Evolutionary conservation across 2,329 filamentous ascomycete genomes (phyloP).

Genomic region (Samsoniella hepiali): DNA sequence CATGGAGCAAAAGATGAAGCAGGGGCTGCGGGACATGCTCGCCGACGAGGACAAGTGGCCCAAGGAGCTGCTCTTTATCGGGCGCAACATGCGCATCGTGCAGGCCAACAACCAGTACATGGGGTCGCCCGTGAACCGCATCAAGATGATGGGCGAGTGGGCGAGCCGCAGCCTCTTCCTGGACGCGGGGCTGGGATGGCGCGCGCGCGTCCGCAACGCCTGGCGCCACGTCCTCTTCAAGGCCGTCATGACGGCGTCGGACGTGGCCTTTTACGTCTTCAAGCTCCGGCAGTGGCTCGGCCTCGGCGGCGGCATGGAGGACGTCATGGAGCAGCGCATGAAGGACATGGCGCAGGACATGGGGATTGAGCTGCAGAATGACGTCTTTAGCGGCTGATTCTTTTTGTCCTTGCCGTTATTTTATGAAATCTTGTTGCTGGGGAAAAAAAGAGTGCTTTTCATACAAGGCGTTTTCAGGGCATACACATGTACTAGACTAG

Average conservation of each 20-base stretch:
- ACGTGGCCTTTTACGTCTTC: constrained; percentile 79
- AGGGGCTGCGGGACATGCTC: constrained; percentile 65
- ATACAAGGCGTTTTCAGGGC: constrained; percentile 1
- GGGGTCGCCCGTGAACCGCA: constrained; percentile 82
- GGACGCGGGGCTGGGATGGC: constrained; percentile 60
- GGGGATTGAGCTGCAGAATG: constrained; percentile 85
- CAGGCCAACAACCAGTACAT: constrained; percentile 91
- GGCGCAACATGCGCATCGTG: constrained; percentile 86
- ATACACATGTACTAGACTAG: constrained; percentile 15
- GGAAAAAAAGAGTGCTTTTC: neutral
- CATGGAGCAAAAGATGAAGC: constrained; percentile 82
- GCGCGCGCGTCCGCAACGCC: constrained; percentile 64
- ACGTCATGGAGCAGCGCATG: constrained; percentile 88
- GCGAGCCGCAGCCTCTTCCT: constrained; percentile 80
- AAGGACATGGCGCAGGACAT: constrained; percentile 83
- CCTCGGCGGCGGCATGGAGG: constrained; percentile 82
- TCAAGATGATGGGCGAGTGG: constrained; percentile 94
- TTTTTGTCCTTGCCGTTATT: neutral
- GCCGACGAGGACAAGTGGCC: constrained; percentile 86
- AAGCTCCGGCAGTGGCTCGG: constrained; percentile 75
- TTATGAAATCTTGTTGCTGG: neutral
- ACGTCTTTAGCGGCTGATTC: constrained; percentile 75
- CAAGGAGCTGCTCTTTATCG: constrained; percentile 87
- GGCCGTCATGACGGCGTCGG: constrained; percentile 69
- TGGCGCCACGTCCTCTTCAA: constrained; percentile 81